Conservation (phyloP, 1,284 basidiomycete genomes). For the Filobasidium uniguttulatum region DNA sequence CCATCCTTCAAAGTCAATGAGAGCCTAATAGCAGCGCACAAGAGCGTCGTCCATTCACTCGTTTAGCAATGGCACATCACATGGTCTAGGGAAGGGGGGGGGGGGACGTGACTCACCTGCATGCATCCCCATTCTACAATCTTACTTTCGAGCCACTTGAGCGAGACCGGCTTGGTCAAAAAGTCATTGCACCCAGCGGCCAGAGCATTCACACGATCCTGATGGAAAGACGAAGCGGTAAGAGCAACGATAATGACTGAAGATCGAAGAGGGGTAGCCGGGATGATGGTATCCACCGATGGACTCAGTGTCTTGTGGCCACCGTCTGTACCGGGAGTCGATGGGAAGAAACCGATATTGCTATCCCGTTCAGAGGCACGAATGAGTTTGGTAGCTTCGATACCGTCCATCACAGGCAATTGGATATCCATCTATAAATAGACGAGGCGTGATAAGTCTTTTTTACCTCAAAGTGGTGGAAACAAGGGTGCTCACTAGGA, state of each 20-base stretch:
- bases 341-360: slow-evolving; percentile 57
- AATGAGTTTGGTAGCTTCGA: slow-evolving; percentile 93
- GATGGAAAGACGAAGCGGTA: slow-evolving; percentile 83
- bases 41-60: no score
- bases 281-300: slow-evolving; percentile 14
- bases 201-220: slow-evolving; percentile 86
- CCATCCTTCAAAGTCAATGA: slow-evolving; percentile 40
- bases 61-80: not conserved
- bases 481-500: slow-evolving; percentile 53
- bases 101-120: slow-evolving; percentile 32
- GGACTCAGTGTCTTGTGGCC: slow-evolving; percentile 16
- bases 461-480: not conserved
- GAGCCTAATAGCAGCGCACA: slow-evolving; percentile 22
- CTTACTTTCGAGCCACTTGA: slow-evolving; percentile 94
- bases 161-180: slow-evolving; percentile 88
- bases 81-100: not conserved
- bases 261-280: slow-evolving; percentile 58
- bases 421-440: slow-evolving; percentile 88
- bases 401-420: slow-evolving; percentile 97
- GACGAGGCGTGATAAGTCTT: not conserved
- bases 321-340: slow-evolving; percentile 40
- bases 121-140: slow-evolving; percentile 86
- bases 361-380: slow-evolving; percentile 60
- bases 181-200: slow-evolving; percentile 99
- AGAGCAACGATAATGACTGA: slow-evolving; percentile 98